Evolutionary conservation across 805 yeast genomes (phyloP).

Genomic region (Barnettozyma californica): DNA sequence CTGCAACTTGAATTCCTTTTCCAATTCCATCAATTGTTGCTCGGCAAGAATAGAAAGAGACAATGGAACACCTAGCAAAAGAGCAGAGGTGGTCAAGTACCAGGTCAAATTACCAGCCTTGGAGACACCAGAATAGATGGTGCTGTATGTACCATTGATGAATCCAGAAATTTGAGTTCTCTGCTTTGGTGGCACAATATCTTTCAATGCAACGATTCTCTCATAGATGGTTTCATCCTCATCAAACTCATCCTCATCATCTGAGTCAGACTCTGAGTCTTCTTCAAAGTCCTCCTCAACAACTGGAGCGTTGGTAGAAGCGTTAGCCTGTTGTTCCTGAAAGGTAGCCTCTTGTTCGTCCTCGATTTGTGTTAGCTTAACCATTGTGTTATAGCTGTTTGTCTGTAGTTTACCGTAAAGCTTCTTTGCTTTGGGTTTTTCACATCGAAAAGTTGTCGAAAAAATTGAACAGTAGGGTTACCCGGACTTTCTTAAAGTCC

Average conservation of each 20-base stretch:
- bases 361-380: slow-evolving; percentile 67
- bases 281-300: slow-evolving; percentile 44
- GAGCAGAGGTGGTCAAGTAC: slow-evolving; percentile 77
- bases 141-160: slow-evolving; percentile 30
- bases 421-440: not conserved
- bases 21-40: slow-evolving; percentile 91
- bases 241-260: slow-evolving; percentile 33
- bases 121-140: slow-evolving; percentile 42
- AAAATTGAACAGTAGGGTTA: not conserved
- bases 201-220: slow-evolving; percentile 87
- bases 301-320: slow-evolving; percentile 29
- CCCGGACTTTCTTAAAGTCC: not conserved
- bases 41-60: slow-evolving; percentile 86
- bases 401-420: not conserved
- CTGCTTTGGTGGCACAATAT: slow-evolving; percentile 84
- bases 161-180: slow-evolving; percentile 45
- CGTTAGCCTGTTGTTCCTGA: slow-evolving; percentile 28
- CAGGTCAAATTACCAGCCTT: slow-evolving; percentile 77
- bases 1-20: slow-evolving; percentile 81
- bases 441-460: slow-evolving; percentile 2
- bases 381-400: slow-evolving; percentile 41
- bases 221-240: slow-evolving; percentile 82
- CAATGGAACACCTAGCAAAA: slow-evolving; percentile 89
- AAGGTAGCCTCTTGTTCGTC: slow-evolving; percentile 38
- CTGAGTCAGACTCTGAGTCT: slow-evolving; percentile 33